Percentiles rank a stretch among this genome's conserved stretches.
Evolutionary conservation across 2,329 filamentous ascomycete species (phyloP).

Genomic region (Exophiala alcalophila): DNA sequence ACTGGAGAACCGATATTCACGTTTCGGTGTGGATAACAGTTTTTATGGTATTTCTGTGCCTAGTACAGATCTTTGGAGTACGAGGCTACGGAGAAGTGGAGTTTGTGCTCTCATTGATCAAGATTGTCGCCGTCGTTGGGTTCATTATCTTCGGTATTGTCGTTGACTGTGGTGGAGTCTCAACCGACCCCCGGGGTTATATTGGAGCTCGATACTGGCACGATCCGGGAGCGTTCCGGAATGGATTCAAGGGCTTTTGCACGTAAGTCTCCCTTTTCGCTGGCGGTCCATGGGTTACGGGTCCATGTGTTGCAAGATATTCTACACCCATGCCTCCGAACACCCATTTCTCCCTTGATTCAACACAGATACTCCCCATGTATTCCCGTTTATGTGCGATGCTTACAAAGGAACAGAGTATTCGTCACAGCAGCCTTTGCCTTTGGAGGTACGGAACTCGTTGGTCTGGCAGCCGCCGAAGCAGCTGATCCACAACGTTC

Average conservation of each 20-base stretch:
- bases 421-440: constrained; percentile 64
- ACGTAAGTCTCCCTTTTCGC: constrained; percentile 36
- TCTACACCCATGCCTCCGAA: too few species aligned
- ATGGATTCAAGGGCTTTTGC: constrained; percentile 64
- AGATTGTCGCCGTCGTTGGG: constrained; percentile 74
- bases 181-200: constrained; percentile 61
- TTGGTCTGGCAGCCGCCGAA: constrained; percentile 60
- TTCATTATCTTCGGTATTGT: constrained; percentile 58
- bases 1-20: constrained; percentile 28
- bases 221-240: constrained; percentile 69
- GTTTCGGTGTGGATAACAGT: constrained; percentile 58
- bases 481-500: constrained; percentile 62
- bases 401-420: too few species aligned
- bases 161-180: constrained; percentile 75
- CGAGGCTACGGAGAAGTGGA: constrained; percentile 81
- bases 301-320: too few species aligned
- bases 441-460: constrained; percentile 61
- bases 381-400: too few species aligned
- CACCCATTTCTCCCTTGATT: too few species aligned
- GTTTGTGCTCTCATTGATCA: constrained; percentile 75
- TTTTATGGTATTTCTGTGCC: constrained; percentile 67
- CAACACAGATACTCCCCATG: too few species aligned
- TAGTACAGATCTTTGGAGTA: constrained; percentile 78
- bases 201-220: constrained; percentile 77
- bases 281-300: too few species aligned